These are phyloP conservation scores for Vicia sativa DNA, from an alignment of 306 rosid genomes.

Conservation along the genomic window DNA sequence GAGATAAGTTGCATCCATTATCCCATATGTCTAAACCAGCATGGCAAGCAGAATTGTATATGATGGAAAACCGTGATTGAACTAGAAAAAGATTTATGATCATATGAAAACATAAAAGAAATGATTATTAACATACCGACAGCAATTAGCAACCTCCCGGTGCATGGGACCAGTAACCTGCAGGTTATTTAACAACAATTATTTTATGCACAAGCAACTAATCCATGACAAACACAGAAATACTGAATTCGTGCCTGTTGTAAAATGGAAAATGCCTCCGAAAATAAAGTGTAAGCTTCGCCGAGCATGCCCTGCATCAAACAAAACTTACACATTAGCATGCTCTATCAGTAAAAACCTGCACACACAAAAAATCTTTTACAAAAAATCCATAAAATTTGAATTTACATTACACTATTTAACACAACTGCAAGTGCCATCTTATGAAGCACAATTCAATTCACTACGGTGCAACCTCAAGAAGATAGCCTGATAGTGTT, in stretches of 20 bases:
- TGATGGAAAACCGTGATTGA: slow-evolving; percentile 5
- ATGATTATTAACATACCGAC: slow-evolving; percentile 65
- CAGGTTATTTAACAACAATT: slow-evolving; percentile 30
- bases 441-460: slow-evolving; percentile 7
- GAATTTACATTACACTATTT: neutral
- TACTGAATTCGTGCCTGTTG: slow-evolving; percentile 74
- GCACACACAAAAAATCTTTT: slow-evolving; percentile 9
- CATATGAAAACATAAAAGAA: neutral
- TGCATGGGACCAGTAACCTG: slow-evolving; percentile 99
- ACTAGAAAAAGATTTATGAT: slow-evolving; percentile 8
- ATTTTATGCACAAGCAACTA: slow-evolving; percentile 35
- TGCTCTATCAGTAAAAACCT: neutral
- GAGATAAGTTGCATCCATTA: slow-evolving; percentile 5
- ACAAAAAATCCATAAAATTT: neutral
- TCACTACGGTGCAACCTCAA: slow-evolving; percentile 20
- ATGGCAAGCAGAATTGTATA: slow-evolving; percentile 14
- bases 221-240: slow-evolving; percentile 19
- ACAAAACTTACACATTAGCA: slow-evolving; percentile 25
- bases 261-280: slow-evolving; percentile 94
- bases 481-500: slow-evolving; percentile 7
- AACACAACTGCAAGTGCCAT: slow-evolving; percentile 4
- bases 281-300: slow-evolving; percentile 91
- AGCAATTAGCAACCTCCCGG: slow-evolving; percentile 97
- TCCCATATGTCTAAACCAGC: slow-evolving; percentile 18
- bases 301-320: slow-evolving; percentile 91